Percentiles rank a stretch among this genome's conserved stretches.
Conservation (phyloP, 78 protist genomes). For the Dictyostelium capitatum region DNA sequence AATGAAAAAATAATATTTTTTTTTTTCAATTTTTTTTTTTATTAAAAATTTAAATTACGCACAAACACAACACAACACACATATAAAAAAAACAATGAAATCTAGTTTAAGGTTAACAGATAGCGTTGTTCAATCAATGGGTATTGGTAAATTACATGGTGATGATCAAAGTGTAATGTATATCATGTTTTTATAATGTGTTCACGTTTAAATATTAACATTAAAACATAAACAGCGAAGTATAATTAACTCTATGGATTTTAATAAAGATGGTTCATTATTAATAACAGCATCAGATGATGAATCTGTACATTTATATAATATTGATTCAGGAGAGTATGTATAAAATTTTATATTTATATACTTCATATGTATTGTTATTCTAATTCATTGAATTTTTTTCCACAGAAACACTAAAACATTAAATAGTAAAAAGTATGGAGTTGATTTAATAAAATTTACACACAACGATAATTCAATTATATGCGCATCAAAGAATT, state of each 20-base stretch:
- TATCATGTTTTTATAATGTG: background rate
- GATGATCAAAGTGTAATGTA: slow-evolving; percentile 16
- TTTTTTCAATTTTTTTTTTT: background rate
- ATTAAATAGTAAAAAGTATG: slow-evolving; percentile 85
- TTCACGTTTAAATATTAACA: background rate
- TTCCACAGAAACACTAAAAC: slow-evolving; percentile 67
- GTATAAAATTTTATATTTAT: too few relatives aligned
- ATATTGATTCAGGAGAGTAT: slow-evolving; percentile 82
- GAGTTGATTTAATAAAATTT: slow-evolving; percentile 81
- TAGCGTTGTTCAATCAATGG: slow-evolving; percentile 47
- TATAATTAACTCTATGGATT: slow-evolving; percentile 83
- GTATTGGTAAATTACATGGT: slow-evolving; percentile 71
- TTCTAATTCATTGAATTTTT: too few relatives aligned
- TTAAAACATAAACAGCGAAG: background rate
- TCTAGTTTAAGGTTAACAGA: slow-evolving; percentile 31
- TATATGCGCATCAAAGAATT: slow-evolving; percentile 86
- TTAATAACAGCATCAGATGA: slow-evolving; percentile 87
- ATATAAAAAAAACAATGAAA: background rate
- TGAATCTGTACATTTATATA: slow-evolving; percentile 85
- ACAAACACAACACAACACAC: background rate
- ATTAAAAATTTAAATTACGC: background rate
- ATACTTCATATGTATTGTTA: background rate
- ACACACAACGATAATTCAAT: slow-evolving; percentile 81
- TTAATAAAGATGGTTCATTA: slow-evolving; percentile 74
- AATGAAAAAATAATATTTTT: too few relatives aligned